Evolutionary conservation across 176 grass and related monocot genomes (phyloP).

Genomic region (Alloteropsis semialata): DNA sequence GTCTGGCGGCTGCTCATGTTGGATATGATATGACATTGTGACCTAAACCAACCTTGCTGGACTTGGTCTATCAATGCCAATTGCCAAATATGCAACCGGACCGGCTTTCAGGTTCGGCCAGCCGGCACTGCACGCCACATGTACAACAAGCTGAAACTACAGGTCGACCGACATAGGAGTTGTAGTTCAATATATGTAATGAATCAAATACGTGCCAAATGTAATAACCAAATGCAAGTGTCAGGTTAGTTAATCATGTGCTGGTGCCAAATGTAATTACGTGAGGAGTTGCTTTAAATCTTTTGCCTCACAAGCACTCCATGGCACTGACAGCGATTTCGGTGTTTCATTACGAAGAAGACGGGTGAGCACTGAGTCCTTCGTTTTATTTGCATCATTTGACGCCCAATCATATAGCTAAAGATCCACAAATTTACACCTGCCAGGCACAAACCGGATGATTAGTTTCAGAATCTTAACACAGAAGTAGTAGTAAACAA

Average conservation of each 20-base stretch:
- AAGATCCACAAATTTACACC: not conserved
- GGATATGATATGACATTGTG: too few species aligned
- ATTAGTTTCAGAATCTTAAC: not conserved
- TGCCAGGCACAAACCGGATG: not conserved
- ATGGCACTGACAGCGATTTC: not conserved
- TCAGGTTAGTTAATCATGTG: not conserved
- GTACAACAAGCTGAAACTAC: not conserved
- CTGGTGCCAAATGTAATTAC: not conserved
- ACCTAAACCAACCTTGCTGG: not conserved
- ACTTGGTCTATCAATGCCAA: not conserved
- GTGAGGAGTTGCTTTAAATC: not conserved
- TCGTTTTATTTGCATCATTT: not conserved
- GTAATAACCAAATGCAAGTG: not conserved
- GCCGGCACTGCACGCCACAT: not conserved
- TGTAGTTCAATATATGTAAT: not conserved
- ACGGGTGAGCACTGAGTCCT: too few species aligned
- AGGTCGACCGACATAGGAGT: not conserved
- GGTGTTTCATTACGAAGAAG: too few species aligned
- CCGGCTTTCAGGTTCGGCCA: not conserved
- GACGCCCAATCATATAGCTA: not conserved
- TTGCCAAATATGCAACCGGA: not conserved
- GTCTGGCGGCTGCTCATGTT: not conserved
- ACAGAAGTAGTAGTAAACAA: not conserved
- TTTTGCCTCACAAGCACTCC: not conserved
- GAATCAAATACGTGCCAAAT: not conserved